A percentile compares a stretch with the other conserved stretches of the same genome.
phyloP scores from a whole-genome alignment of 2,329 filamentous ascomycete species.

The Pseudogymnoascus sp. region DNA sequence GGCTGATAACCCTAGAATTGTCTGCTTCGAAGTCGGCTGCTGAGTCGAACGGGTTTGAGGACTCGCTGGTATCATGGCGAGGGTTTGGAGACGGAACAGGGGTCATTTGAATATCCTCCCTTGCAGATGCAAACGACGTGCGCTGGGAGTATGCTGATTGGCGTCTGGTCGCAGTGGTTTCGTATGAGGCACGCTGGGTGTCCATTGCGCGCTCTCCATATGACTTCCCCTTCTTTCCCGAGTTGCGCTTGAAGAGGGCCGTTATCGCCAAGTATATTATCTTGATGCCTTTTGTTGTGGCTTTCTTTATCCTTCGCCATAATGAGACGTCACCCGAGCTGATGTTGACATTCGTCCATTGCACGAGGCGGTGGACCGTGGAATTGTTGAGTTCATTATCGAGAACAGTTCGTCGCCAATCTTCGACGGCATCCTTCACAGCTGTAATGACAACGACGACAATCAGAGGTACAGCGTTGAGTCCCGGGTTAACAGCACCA shows the following conservation, averaged over 20 bases:
- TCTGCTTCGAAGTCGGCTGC: conserved; percentile 27
- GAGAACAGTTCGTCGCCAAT: conserved; percentile 83
- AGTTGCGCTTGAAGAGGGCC: conserved; percentile 39
- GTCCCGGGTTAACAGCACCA: conserved; percentile 79
- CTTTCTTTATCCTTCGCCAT: conserved; percentile 91
- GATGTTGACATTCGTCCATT: conserved; percentile 91
- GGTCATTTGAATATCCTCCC: conserved; percentile 87
- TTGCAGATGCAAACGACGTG: conserved; percentile 46
- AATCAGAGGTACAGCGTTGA: conserved; percentile 86
- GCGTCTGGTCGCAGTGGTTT: conserved; percentile 51
- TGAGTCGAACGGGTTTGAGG: conserved; percentile 27
- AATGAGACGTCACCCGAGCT: conserved; percentile 74
- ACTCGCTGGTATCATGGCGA: conserved; percentile 29
- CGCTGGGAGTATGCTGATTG: conserved; percentile 31
- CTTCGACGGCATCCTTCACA: conserved; percentile 91
- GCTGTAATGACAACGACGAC: conserved; percentile 84
- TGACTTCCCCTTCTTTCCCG: conserved; percentile 32
- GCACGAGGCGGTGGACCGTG: conserved; percentile 78
- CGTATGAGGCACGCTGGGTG: conserved; percentile 45
- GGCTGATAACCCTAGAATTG: conserved; percentile 55
- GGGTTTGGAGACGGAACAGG: conserved; percentile 78
- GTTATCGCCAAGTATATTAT: conserved; percentile 3
- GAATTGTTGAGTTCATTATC: conserved; percentile 96
- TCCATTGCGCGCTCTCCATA: conserved; percentile 21
- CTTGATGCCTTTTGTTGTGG: conserved; percentile 41